phyloP scores from a whole-genome alignment of 805 yeast genomes.

The Myxozyma lipomycoides region DNA sequence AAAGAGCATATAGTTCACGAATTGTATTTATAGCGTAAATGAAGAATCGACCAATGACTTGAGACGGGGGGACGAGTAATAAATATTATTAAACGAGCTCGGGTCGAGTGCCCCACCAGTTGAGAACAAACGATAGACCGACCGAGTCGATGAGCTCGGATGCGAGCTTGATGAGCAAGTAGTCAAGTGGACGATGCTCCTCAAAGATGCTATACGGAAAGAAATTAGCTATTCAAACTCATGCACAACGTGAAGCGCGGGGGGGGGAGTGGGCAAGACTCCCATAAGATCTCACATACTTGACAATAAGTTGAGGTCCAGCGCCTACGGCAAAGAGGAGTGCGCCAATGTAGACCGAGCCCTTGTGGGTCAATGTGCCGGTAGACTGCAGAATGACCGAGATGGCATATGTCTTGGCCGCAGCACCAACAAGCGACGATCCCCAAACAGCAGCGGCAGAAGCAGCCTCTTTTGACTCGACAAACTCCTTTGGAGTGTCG shows the following conservation, averaged over 20 bases:
- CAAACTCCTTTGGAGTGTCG: slow-evolving; percentile 38
- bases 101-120: slow-evolving; percentile 39
- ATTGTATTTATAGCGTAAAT: too few species aligned
- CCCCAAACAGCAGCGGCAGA: slow-evolving; percentile 38
- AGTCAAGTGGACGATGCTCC: slow-evolving; percentile 38
- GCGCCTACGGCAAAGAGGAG: slow-evolving; percentile 39
- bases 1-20: too few species aligned
- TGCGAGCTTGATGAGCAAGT: slow-evolving; percentile 35
- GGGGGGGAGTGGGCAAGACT: background rate
- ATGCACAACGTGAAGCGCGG: too few species aligned
- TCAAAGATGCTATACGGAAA: slow-evolving; percentile 32
- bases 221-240: background rate
- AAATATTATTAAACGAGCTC: slow-evolving; percentile 7
- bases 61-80: background rate
- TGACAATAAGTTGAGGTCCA: slow-evolving; percentile 37
- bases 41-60: too few species aligned
- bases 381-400: slow-evolving; percentile 40
- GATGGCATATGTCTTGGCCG: slow-evolving; percentile 42
- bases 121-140: slow-evolving; percentile 40
- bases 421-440: slow-evolving; percentile 38
- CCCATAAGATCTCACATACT: slow-evolving; percentile 1
- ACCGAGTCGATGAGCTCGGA: slow-evolving; percentile 42
- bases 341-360: slow-evolving; percentile 40
- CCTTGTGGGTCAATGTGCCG: slow-evolving; percentile 39
- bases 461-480: slow-evolving; percentile 39